Base-by-base conservation (phyloP, 2,329 filamentous ascomycete species). In the Trichoderma endophyticum region DNA sequence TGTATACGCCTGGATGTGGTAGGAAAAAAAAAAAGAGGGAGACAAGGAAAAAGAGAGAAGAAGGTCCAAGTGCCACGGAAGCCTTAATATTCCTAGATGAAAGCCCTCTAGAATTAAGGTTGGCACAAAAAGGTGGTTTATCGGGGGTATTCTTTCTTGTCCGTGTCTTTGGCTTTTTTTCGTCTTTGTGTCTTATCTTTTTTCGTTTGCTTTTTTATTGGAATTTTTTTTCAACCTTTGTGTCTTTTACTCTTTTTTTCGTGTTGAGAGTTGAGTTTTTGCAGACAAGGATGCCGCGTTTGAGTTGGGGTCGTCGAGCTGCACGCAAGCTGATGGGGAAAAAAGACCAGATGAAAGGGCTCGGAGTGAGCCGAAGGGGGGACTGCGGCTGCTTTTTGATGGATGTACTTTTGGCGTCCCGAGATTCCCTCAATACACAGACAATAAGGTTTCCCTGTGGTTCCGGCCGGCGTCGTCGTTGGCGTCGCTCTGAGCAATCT, bases 381-480 rank as follows among this genome's bases (percentile, higher is more conserved):
- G 48, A 54, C 48, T 21, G 48, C 48, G 48, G 48, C 48, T 24
- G 48, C 48, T 54, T 54, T 54, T 54, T 54, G 48, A 54, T 54
- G 48, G 48, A 24, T 54, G 48, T 54, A 54, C 48, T 54, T n/a
- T 51, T 61, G 57, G 57, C 57, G 26, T 61, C 28, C 18, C 48
- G 48, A 54, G 48, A 54, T 54, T 54, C 48, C 48, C 48, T 54
- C 56, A 61, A 62, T 62, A 64, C 43, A 30, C 43, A 32, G n/a
- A 66, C 71, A 72, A 70, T 72, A 72, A 72, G 60, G 71, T 72
- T 72, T 72, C 28, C 59, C 56, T 65, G 48, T 54, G 48, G 48
- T 54, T 24, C 48, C 48, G 48, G 48, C 48, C 61, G 71, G 71
- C 71, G 71, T 65, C 71, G 60, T 54, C 54, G 48, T 59, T 70